Evolutionary conservation across 108 stramenopile species (phyloP).

Genomic region (Conticribra weissflogii): DNA sequence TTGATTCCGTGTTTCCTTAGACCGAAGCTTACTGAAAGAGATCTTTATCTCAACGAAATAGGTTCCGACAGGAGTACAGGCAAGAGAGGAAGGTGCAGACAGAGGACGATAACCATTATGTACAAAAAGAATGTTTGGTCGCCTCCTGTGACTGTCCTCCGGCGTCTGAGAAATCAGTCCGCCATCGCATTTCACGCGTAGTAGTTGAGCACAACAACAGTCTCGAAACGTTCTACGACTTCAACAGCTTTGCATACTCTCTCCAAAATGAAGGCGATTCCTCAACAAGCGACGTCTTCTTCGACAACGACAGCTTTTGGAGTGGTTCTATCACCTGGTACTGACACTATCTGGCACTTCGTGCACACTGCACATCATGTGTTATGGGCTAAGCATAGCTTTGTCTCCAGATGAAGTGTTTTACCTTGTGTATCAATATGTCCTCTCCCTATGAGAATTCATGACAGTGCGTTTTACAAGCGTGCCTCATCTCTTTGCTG

Average conservation of each 20-base stretch:
- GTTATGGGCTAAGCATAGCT: slow-evolving; percentile 24
- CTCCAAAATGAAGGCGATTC: slow-evolving; percentile 20
- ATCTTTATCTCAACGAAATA: slow-evolving; percentile 4
- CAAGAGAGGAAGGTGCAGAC: slow-evolving; percentile 64
- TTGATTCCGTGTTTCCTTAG: not conserved
- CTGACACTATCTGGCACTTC: slow-evolving; percentile 28
- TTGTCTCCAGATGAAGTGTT: slow-evolving; percentile 28
- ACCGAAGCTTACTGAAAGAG: not conserved
- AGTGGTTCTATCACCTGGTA: slow-evolving; percentile 91
- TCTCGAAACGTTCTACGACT: slow-evolving; percentile 76
- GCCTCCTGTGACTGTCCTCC: slow-evolving; percentile 25
- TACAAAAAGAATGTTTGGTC: slow-evolving; percentile 52
- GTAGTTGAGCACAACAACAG: slow-evolving; percentile 80
- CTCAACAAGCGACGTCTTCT: slow-evolving; percentile 60
- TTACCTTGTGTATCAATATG: slow-evolving; percentile 14
- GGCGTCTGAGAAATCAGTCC: slow-evolving; percentile 15
- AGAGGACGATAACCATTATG: slow-evolving; percentile 33
- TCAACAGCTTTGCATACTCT: slow-evolving; percentile 16
- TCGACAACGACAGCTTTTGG: slow-evolving; percentile 92
- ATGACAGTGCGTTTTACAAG: slow-evolving; percentile 30
- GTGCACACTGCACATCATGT: slow-evolving; percentile 16
- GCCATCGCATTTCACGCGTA: slow-evolving; percentile 80
- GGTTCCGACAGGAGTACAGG: slow-evolving; percentile 86
- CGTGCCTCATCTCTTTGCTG: slow-evolving; percentile 39
- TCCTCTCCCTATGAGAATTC: slow-evolving; percentile 6